Percentiles rank a stretch among this genome's conserved stretches.
These are phyloP conservation scores for Chlorociboria aeruginascens DNA, from an alignment of 495 filamentous ascomycete genomes.

Conservation along the genomic window DNA sequence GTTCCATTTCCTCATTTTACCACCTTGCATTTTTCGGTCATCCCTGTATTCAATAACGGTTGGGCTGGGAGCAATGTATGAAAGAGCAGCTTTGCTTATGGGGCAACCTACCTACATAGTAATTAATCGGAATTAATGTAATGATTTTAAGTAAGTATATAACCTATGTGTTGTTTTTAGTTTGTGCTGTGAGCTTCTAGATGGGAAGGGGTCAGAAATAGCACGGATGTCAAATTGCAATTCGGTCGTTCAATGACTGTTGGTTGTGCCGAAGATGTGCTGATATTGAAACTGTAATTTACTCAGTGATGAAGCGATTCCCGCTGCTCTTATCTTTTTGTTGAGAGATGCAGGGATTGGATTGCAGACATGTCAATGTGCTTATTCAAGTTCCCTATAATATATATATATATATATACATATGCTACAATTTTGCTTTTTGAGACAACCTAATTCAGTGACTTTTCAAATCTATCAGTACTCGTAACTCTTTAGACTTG, in stretches of 20 bases:
- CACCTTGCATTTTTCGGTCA: background rate
- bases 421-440: too few relatives aligned
- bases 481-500: too few relatives aligned
- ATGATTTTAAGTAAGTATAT: background rate
- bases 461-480: too few relatives aligned
- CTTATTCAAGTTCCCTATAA: background rate
- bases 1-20: background rate
- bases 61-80: constrained; percentile 5
- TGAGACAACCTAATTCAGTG: too few relatives aligned
- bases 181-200: constrained; percentile 1
- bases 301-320: constrained; percentile 9
- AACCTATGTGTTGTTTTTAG: background rate
- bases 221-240: constrained; percentile 99
- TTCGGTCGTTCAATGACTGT: constrained; percentile 65
- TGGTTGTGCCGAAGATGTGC: constrained; percentile 80
- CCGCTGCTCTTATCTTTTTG: background rate
- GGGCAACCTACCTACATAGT: too few relatives aligned
- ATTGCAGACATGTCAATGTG: constrained; percentile 1
- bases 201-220: constrained; percentile 21
- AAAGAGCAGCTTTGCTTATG: background rate
- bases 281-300: constrained; percentile 32
- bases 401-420: too few relatives aligned
- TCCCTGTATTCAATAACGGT: background rate
- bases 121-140: background rate
- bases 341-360: background rate